A percentile compares a stretch with the other conserved stretches of the same genome.
These are phyloP conservation scores for Trichoderma asperelloides DNA, from an alignment of 495 filamentous ascomycete species.

Conservation along the genomic window DNA sequence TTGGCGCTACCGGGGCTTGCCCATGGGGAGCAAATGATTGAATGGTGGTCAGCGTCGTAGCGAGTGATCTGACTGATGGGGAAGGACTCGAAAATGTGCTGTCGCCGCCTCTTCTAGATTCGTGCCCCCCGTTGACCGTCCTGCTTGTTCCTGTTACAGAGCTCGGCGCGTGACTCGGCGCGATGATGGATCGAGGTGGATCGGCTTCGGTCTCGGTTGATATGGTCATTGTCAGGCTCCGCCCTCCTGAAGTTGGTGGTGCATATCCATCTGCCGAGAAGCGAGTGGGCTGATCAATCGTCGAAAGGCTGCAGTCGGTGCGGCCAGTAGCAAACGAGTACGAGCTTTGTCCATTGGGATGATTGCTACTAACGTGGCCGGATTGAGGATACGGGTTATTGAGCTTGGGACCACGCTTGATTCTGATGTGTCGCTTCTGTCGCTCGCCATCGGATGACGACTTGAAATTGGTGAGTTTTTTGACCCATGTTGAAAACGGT, in stretches of 20 bases:
- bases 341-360: slow-evolving; percentile 43
- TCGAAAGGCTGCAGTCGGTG: slow-evolving; percentile 28
- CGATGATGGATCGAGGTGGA: slow-evolving; percentile 61
- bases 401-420: slow-evolving; percentile 50
- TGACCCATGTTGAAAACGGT: slow-evolving; percentile 90
- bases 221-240: slow-evolving; percentile 61
- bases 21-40: slow-evolving; percentile 74
- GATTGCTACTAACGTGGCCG: slow-evolving; percentile 26
- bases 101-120: slow-evolving; percentile 60
- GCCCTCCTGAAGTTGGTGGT: slow-evolving; percentile 52
- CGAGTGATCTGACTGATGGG: slow-evolving; percentile 82
- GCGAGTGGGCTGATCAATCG: slow-evolving; percentile 40
- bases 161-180: slow-evolving; percentile 65
- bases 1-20: slow-evolving; percentile 43
- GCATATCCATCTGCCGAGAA: slow-evolving; percentile 51
- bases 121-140: slow-evolving; percentile 55
- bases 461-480: slow-evolving; percentile 83
- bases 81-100: slow-evolving; percentile 93
- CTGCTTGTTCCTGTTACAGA: slow-evolving; percentile 51
- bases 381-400: slow-evolving; percentile 83
- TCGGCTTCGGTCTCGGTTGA: slow-evolving; percentile 61
- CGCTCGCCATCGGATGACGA: slow-evolving; percentile 36
- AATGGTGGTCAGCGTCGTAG: slow-evolving; percentile 92
- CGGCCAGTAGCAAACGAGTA: slow-evolving; percentile 48
- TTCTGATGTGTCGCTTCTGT: slow-evolving; percentile 24